Base-by-base conservation (phyloP, 306 rosid species). In the Vigna angularis region DNA sequence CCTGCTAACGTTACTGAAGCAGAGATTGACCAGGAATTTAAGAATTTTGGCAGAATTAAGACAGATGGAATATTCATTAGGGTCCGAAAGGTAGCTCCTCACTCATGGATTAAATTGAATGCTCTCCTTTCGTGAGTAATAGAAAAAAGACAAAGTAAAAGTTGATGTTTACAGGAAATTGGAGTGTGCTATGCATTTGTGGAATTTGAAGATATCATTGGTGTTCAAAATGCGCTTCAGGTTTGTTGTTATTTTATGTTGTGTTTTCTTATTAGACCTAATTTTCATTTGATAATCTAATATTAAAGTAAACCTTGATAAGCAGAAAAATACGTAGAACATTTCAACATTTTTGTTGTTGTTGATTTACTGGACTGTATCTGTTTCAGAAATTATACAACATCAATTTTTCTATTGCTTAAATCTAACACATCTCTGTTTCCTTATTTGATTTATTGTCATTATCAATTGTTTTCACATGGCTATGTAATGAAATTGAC, bases 161-260 rank as follows among this genome's bases (percentile, higher is more conserved):
- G 50, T 75, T 82, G 66, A 28, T 71, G 30, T 56, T 36, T 76
- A n/a, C 96, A 95, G 99, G 99, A 95, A 79, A 86, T 95, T 72
- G 98, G 98, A 79, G 96, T 91, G 62, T 95, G 99, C 86, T 91
- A 93, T 72, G 99, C 98, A 58, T 91, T 95, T 80, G 99, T 95
- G 69, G 99, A 95, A 86, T 95, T 88, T 36, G 99, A 95, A 86
- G 99, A 95, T 83, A 77, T 93, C 58, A 7, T 48, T 59, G 91
- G 99, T 8, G 96, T 93, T 76, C 97, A 91, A 86, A 91, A 84
- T 76, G 93, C 98, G 2, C 93, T 95, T 49, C 88, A 91, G 99
- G 99, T 93, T 76, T 84, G 70, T 40, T 30, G 2, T 28, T 63
- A 15, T 63, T 62, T 44, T 52, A 26, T 26, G 26, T 76, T 62